Conservation (phyloP, 768 basidiomycete species). For the Boletus vermiculosoides region DNA sequence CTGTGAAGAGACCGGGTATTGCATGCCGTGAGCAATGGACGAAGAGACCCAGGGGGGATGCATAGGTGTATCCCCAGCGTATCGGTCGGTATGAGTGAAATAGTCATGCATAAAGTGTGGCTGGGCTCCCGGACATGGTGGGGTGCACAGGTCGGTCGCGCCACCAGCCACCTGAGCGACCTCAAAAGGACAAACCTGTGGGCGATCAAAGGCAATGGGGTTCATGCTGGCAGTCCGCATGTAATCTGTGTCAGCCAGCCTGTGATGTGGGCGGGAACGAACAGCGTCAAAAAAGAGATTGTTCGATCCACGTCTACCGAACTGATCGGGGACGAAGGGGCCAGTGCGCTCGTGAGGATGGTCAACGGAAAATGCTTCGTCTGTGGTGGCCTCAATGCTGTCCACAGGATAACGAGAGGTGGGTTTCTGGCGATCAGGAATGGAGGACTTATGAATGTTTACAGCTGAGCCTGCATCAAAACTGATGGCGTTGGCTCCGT, state of each 20-base stretch:
- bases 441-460: conserved; percentile 9
- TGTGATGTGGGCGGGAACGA: conserved; percentile 27
- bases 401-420: conserved; percentile 19
- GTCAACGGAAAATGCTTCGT: conserved; percentile 15
- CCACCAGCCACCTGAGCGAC: conserved; percentile 20
- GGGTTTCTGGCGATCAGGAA: conserved; percentile 21
- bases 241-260: conserved; percentile 22
- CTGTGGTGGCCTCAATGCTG: conserved; percentile 12
- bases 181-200: conserved; percentile 24
- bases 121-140: conserved; percentile 23
- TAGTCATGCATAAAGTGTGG: conserved; percentile 27
- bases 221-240: conserved; percentile 22
- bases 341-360: conserved; percentile 14
- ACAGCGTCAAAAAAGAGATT: conserved; percentile 41
- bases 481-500: conserved; percentile 14
- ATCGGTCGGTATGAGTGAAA: conserved; percentile 27
- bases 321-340: conserved; percentile 20
- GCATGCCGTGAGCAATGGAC: conserved; percentile 25
- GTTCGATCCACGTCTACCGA: conserved; percentile 36
- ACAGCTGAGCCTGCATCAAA: conserved; percentile 10
- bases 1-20: conserved; percentile 31
- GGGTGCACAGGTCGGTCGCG: conserved; percentile 26
- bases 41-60: conserved; percentile 30
- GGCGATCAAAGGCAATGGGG: conserved; percentile 19
- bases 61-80: conserved; percentile 20